Evolutionary conservation across 1,284 basidiomycete species (phyloP).

Genomic region (Spongispora temasekensis): DNA sequence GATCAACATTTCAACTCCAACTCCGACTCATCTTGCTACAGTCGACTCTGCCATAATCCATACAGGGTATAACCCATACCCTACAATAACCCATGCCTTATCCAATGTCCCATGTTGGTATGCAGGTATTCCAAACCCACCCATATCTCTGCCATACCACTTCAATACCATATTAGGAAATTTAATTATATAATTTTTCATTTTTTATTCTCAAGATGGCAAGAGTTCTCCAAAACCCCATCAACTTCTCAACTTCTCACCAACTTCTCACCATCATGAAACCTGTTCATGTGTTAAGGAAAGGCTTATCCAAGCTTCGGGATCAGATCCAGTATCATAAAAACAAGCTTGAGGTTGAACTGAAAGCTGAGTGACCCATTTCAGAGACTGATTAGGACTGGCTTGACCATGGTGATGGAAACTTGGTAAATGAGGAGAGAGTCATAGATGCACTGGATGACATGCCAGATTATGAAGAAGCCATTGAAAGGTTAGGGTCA

Average conservation of each 20-base stretch:
- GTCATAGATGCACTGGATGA: neutral
- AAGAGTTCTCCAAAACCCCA: too few relatives aligned
- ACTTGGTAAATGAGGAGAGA: neutral
- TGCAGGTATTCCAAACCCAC: too few relatives aligned
- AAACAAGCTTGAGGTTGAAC: neutral
- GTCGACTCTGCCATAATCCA: too few relatives aligned
- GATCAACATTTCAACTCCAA: too few relatives aligned
- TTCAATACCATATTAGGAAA: too few relatives aligned
- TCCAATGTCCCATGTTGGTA: too few relatives aligned
- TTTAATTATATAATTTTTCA: too few relatives aligned
- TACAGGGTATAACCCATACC: too few relatives aligned
- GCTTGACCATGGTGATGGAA: neutral
- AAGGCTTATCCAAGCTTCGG: neutral
- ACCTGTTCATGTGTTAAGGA: neutral
- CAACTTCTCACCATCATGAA: neutral
- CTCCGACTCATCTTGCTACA: too few relatives aligned
- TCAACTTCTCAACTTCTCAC: neutral
- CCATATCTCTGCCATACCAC: too few relatives aligned
- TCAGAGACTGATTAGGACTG: neutral
- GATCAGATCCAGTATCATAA: neutral
- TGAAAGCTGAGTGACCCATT: neutral
- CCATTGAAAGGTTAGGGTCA: neutral
- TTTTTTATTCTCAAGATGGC: too few relatives aligned
- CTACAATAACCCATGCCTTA: too few relatives aligned
- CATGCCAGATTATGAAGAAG: neutral